Evolutionary conservation across 352 stramenopile species (phyloP), one percentile per base, ranked within the genome.

Genomic region (Phytophthora pistaciae): DNA sequence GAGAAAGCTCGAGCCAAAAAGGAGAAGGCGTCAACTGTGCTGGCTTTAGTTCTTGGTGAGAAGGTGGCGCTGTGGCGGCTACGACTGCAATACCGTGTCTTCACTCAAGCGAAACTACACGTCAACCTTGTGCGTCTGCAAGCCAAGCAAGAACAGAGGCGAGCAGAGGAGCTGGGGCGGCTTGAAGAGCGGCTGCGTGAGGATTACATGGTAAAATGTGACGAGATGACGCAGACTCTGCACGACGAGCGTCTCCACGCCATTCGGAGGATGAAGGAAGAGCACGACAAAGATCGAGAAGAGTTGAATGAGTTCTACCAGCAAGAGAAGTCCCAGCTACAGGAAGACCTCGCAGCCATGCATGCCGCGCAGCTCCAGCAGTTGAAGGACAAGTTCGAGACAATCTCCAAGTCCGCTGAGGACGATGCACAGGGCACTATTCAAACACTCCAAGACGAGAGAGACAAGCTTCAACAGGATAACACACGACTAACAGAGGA

Each of bases 141-240:
- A 52, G 46, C 0, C 0, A 44, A 10, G 48, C 64, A 85, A 31
- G 57, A 59, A 14, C 27, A 48, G 20, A 56, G 25, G 14, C 71
- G n/a, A 40, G 40, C 4, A 7, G 49, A 78, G 55, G 79, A 83
- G 23, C 40, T 90, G 1, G 33, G 65, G 18, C 63, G 60, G 3
- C 52, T 89, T 13, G 83, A 93, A 64, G 78, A 82, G n/a, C 67
- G 72, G 11, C 29, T 91, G 14, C 73, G 67, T 9, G 70, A 75
- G 1, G 64, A 88, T 23, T 90, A 80, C n/a, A 82, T 84, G 58
- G 70, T 78, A 16, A 90, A 89, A 67, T 91, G 83, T 42, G 83
- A 91, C 20, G 72, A 88, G 46, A 76, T 93, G 60, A 79, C 80
- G 1, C 80, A 91, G 53, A 74, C 68, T 0, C 74, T 91, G 9